Percentiles rank a stretch among this genome's conserved stretches.
Evolutionary conservation across 208 protist genomes (phyloP).

Genomic region (Leishmania turanica): DNA sequence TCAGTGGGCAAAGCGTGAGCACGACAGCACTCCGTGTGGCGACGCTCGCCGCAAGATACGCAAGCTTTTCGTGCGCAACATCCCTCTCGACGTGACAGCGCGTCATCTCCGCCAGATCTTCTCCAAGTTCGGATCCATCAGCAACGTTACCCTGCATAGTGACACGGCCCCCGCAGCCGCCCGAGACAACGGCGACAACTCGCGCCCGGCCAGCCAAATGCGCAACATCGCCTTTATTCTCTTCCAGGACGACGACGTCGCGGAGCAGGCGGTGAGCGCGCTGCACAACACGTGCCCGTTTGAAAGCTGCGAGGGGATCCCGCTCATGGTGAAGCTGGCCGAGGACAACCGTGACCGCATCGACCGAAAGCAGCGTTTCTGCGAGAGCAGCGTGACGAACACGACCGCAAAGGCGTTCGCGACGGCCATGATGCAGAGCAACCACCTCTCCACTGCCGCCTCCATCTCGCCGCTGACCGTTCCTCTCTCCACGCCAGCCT

Average conservation of each 20-base stretch:
- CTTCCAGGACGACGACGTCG: slow-evolving; percentile 59
- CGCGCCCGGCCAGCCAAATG: slow-evolving; percentile 8
- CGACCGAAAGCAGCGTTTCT: slow-evolving; percentile 38
- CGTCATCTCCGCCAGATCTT: slow-evolving; percentile 51
- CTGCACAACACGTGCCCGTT: slow-evolving; percentile 75
- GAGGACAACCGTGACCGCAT: slow-evolving; percentile 63
- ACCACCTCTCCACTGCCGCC: neutral
- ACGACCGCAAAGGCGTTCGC: neutral
- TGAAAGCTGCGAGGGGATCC: slow-evolving; percentile 48
- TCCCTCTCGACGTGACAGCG: slow-evolving; percentile 62
- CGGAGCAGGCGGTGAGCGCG: slow-evolving; percentile 49
- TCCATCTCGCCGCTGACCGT: slow-evolving; percentile 13
- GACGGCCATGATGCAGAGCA: slow-evolving; percentile 1
- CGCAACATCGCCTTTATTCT: slow-evolving; percentile 85
- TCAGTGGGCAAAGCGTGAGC: slow-evolving; percentile 83
- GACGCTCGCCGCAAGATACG: slow-evolving; percentile 66
- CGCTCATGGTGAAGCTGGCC: slow-evolving; percentile 71
- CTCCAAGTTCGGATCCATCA: slow-evolving; percentile 52
- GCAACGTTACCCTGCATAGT: slow-evolving; percentile 62
- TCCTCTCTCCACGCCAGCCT: slow-evolving; percentile 17
- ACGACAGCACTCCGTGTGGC: slow-evolving; percentile 75
- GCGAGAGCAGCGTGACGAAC: neutral
- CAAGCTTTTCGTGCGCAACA: slow-evolving; percentile 89
- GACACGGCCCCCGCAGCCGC: slow-evolving; percentile 54
- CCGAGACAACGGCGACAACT: slow-evolving; percentile 12